Evolutionary conservation across 306 rosid species (phyloP).

Genomic region (Cucumis cinereus): DNA sequence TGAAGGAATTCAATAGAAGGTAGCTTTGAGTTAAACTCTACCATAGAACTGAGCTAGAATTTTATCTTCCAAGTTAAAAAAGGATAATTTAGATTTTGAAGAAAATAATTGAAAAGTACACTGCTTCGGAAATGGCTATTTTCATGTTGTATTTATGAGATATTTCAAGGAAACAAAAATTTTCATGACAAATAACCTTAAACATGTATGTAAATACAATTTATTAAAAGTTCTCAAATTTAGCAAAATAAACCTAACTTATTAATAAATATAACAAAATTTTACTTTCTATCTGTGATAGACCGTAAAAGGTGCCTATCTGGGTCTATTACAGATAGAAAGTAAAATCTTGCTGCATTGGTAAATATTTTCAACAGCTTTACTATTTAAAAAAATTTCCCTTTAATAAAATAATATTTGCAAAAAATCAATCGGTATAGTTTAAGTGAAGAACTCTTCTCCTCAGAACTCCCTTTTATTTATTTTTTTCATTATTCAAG

Average conservation of each 20-base stretch:
- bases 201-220: background rate
- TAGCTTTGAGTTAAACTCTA: background rate
- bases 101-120: background rate
- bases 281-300: too few species aligned
- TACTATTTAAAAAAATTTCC: background rate
- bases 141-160: background rate
- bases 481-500: background rate
- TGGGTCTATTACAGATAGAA: too few species aligned
- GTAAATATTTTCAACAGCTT: too few species aligned
- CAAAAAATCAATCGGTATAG: background rate
- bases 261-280: too few species aligned
- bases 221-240: background rate
- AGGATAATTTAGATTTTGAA: background rate
- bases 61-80: background rate
- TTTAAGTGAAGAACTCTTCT: background rate
- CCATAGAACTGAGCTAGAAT: background rate
- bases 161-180: background rate
- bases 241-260: too few species aligned
- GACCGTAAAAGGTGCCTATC: too few species aligned
- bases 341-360: too few species aligned
- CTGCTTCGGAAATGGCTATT: background rate
- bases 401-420: background rate
- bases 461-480: background rate
- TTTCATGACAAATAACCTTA: background rate
- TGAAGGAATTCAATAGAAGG: background rate